Conservation (phyloP, 2,329 filamentous ascomycete species). For the Fusarium staphyleae region DNA sequence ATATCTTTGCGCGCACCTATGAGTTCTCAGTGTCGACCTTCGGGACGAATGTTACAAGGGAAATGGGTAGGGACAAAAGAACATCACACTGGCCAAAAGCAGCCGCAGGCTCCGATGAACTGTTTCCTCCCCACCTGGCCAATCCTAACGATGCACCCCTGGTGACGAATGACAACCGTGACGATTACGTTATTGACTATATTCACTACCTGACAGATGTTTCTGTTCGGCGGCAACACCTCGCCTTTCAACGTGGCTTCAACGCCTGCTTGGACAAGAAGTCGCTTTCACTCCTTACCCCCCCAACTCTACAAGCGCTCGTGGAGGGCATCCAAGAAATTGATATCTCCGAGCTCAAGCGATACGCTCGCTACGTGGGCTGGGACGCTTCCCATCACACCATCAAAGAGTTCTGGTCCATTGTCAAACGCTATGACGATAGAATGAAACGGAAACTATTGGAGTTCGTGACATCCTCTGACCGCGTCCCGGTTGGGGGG, state of each 20-base stretch:
- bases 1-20: conserved; percentile 84
- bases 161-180: conserved; percentile 83
- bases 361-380: conserved; percentile 79
- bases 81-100: conserved; percentile 62
- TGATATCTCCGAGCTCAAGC: conserved; percentile 75
- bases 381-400: conserved; percentile 74
- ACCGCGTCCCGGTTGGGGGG: conserved; percentile 87
- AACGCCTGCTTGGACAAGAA: conserved; percentile 74
- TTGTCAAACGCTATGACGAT: conserved; percentile 73
- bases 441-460: conserved; percentile 78
- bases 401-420: conserved; percentile 82
- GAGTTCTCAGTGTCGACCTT: conserved; percentile 76
- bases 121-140: conserved; percentile 26
- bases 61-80: conserved; percentile 56
- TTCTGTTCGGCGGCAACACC: conserved; percentile 78
- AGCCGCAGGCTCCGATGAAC: conserved; percentile 37
- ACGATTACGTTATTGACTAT: conserved; percentile 83
- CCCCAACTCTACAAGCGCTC: conserved; percentile 74
- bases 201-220: conserved; percentile 81
- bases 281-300: conserved; percentile 75
- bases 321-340: conserved; percentile 87
- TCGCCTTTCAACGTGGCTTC: conserved; percentile 85
- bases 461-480: conserved; percentile 94
- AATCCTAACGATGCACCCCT: conserved; percentile 65
- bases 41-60: conserved; percentile 62